Evolutionary conservation across 257 asterid species (phyloP), one percentile per base, ranked within the genome.

Genomic region (Solanum bulbocastanum): DNA sequence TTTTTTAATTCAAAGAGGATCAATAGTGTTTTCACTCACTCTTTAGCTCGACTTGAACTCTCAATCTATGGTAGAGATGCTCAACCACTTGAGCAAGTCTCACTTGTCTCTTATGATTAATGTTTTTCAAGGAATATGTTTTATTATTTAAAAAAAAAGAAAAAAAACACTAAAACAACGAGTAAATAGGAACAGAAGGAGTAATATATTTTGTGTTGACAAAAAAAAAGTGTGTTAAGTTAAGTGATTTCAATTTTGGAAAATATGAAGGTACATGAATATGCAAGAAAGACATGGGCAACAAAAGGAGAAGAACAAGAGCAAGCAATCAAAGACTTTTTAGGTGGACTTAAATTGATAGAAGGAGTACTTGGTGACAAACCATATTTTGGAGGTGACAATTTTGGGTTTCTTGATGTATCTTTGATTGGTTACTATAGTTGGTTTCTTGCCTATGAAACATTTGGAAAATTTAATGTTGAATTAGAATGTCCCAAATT

Each of bases 351-450:
- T 18, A 86, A 88, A 84, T 73, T 72, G 5, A 2, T 86, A 32
- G 90, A 89, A 60, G 85, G 89, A 56, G 85, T 44, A 49, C 89
- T 86, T 49, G 87, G 87, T 42, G 73, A 86, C 20, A 86, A 86
- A 49, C 74, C 40, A 33, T 73, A 86, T 27, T 86, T 86, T 86
- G 84, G 84, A 40, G 88, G 88, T 12, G 84, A 86, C 0, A 86
- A 8, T 30, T 72, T 86, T 86, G 88, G 75, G 22, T 73, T 86
- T 86, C 46, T 86, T n/a, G 86, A 87, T 79, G 22, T 87, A 27
- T 33, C 89, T 32, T 39, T 87, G 6, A 60, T 87, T 39, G 79
- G 86, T 35, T 87, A 23, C n/a, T 37, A 87, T 11, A 87, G 79
- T 37, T 87, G 86, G 89, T 87, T 87, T 78, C 46, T 32, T 79